Evolutionary conservation across 495 filamentous ascomycete species (phyloP).

Genomic region (Xylaria flabelliformis): DNA sequence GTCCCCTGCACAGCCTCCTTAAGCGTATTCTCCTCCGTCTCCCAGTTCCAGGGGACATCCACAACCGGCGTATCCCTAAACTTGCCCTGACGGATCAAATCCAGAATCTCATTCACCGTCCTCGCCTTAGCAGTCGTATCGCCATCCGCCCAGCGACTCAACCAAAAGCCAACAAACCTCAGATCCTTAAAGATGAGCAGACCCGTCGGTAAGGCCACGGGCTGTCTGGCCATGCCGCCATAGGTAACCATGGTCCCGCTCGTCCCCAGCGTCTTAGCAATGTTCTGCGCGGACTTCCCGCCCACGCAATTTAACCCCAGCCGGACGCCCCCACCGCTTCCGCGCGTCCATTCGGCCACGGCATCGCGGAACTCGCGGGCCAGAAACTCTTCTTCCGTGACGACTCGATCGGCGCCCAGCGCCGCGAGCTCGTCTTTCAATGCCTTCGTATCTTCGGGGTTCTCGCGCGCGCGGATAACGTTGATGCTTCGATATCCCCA

Average conservation of each 20-base stretch:
- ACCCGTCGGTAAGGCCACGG: conserved; percentile 75
- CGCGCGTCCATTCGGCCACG: conserved; percentile 67
- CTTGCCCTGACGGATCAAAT: conserved; percentile 71
- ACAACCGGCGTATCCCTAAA: conserved; percentile 84
- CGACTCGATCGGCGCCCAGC: conserved; percentile 80
- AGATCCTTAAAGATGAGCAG: conserved; percentile 91
- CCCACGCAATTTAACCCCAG: conserved; percentile 94
- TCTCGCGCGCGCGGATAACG: conserved; percentile 73
- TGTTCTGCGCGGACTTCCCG: conserved; percentile 75
- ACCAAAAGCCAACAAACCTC: conserved; percentile 90
- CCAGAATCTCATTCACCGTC: conserved; percentile 82
- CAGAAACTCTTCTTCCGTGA: conserved; percentile 74
- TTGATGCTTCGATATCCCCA: conserved; percentile 93
- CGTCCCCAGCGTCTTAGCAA: conserved; percentile 71
- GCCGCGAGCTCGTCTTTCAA: conserved; percentile 73
- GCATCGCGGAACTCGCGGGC: conserved; percentile 65
- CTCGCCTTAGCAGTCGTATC: conserved; percentile 74
- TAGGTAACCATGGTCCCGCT: conserved; percentile 87
- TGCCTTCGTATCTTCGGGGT: conserved; percentile 64
- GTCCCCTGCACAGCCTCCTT: conserved; percentile 74
- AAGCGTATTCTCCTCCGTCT: conserved; percentile 69
- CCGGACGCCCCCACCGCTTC: conserved; percentile 72
- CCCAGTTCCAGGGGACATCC: conserved; percentile 79
- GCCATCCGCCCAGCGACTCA: conserved; percentile 83
- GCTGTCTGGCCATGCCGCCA: conserved; percentile 90